These are phyloP conservation scores for Cryoendolithus antarcticus DNA, from an alignment of 2,329 filamentous ascomycete species.

Conservation along the genomic window DNA sequence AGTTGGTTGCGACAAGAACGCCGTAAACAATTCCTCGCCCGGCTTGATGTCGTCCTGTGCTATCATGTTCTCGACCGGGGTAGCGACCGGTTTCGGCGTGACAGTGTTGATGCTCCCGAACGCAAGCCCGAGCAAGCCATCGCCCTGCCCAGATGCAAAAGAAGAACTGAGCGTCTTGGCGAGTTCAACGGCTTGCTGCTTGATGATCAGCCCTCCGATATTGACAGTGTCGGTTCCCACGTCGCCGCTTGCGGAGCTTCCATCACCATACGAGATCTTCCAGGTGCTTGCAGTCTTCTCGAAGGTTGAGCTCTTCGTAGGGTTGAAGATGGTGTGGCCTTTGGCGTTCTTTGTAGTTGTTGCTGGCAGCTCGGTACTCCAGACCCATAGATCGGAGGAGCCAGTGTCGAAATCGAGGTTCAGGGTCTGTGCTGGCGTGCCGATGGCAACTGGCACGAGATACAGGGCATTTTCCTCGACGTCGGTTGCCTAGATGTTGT, in stretches of 20 bases:
- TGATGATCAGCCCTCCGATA: constrained; percentile 49
- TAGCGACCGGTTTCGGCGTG: constrained; percentile 40
- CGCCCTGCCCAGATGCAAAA: constrained; percentile 45
- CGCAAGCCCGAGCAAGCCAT: constrained; percentile 56
- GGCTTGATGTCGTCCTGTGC: constrained; percentile 41
- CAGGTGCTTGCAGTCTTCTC: constrained; percentile 35
- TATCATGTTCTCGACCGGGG: constrained; percentile 60
- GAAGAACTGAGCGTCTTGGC: constrained; percentile 46
- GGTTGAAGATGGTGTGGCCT: constrained; percentile 45
- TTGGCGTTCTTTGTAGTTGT: constrained; percentile 23
- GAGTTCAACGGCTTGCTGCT: constrained; percentile 53
- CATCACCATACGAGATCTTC: constrained; percentile 58
- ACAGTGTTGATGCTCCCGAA: constrained; percentile 34
- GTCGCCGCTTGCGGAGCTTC: constrained; percentile 51
- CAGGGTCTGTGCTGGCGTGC: constrained; percentile 48
- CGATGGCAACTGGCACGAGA: constrained; percentile 51
- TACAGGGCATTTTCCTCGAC: constrained; percentile 56
- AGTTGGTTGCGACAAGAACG: constrained; percentile 46
- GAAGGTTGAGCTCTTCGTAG: constrained; percentile 49
- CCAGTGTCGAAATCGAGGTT: constrained; percentile 53
- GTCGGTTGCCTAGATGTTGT: constrained; percentile 44
- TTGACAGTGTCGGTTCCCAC: constrained; percentile 52
- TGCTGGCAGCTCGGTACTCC: constrained; percentile 11
- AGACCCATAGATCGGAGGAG: constrained; percentile 53
- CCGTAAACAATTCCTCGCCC: constrained; percentile 49